These are phyloP conservation scores for Annulohypoxylon truncatum DNA, from an alignment of 2,329 filamentous ascomycete genomes.

Conservation along the genomic window DNA sequence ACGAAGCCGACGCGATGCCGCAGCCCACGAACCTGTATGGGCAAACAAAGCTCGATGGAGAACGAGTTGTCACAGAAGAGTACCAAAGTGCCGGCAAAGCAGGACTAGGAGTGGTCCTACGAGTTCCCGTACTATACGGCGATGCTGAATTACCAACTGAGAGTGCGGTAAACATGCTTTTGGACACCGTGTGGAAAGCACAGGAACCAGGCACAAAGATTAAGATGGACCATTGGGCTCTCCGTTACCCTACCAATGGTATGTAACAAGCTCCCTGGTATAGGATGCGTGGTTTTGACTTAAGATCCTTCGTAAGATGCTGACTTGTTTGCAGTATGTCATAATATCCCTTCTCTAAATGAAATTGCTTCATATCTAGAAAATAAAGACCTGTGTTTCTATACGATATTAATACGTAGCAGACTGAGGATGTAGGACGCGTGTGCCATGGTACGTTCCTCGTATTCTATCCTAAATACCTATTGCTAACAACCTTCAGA, in stretches of 20 bases:
- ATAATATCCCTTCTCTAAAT: not conserved
- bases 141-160: conserved; percentile 76
- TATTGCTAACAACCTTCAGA: conserved; percentile 59
- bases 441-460: conserved; percentile 72
- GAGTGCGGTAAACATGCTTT: conserved; percentile 84
- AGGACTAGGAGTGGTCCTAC: conserved; percentile 74
- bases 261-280: not conserved
- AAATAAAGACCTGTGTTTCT: not conserved
- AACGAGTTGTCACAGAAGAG: conserved; percentile 73
- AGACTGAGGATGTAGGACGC: conserved; percentile 82
- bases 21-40: conserved; percentile 81
- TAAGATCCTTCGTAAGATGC: not conserved
- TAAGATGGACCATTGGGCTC: conserved; percentile 87
- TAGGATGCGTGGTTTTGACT: not conserved
- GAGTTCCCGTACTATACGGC: conserved; percentile 88
- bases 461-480: conserved; percentile 16
- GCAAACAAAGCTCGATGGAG: conserved; percentile 70
- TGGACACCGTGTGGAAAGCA: conserved; percentile 80
- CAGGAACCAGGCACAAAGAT: conserved; percentile 72
- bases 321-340: conserved; percentile 31
- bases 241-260: conserved; percentile 83
- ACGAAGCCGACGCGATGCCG: conserved; percentile 72
- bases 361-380: not conserved
- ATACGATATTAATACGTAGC: conserved; percentile 17
- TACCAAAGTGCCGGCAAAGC: conserved; percentile 61